A percentile compares a stretch with the other conserved stretches of the same genome.
These are phyloP conservation scores for Blastobotrys parvus DNA, from an alignment of 805 yeast species.

Conservation along the genomic window DNA sequence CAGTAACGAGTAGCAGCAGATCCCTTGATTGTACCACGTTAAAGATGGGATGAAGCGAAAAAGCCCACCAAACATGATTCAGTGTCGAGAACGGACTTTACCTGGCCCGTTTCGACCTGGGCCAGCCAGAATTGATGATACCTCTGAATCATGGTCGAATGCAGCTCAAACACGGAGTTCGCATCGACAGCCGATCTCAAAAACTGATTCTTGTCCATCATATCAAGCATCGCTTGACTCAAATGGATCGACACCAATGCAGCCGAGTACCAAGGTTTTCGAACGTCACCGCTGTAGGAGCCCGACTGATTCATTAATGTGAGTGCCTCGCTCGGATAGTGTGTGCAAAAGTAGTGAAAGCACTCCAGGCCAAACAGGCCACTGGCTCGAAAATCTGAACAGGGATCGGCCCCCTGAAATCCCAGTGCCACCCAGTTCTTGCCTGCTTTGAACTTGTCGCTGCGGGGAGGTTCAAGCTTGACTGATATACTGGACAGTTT, in stretches of 20 bases:
- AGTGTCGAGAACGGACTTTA: not conserved
- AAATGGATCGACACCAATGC: slow-evolving; percentile 29
- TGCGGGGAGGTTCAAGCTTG: not conserved
- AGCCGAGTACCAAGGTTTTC: slow-evolving; percentile 27
- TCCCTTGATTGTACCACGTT: too few species aligned
- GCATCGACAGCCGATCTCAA: too few species aligned
- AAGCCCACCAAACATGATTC: not conserved
- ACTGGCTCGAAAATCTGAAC: slow-evolving; percentile 30
- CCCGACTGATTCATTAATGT: slow-evolving; percentile 21
- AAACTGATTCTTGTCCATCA: not conserved
- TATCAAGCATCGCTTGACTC: not conserved
- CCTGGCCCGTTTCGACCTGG: not conserved
- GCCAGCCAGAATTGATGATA: not conserved
- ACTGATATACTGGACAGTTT: not conserved
- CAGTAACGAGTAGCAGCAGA: too few species aligned
- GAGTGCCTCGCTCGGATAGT: slow-evolving; percentile 9
- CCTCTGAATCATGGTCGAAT: not conserved
- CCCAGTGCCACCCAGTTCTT: slow-evolving; percentile 31
- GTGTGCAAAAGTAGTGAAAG: slow-evolving; percentile 18
- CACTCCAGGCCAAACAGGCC: slow-evolving; percentile 24
- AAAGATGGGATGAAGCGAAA: too few species aligned
- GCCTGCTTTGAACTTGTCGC: slow-evolving; percentile 6
- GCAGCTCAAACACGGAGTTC: not conserved
- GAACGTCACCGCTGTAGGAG: slow-evolving; percentile 9
- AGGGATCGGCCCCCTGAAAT: slow-evolving; percentile 32